phyloP scores from a whole-genome alignment of 1,284 basidiomycete species.

The Macrocystidia cucumis region DNA sequence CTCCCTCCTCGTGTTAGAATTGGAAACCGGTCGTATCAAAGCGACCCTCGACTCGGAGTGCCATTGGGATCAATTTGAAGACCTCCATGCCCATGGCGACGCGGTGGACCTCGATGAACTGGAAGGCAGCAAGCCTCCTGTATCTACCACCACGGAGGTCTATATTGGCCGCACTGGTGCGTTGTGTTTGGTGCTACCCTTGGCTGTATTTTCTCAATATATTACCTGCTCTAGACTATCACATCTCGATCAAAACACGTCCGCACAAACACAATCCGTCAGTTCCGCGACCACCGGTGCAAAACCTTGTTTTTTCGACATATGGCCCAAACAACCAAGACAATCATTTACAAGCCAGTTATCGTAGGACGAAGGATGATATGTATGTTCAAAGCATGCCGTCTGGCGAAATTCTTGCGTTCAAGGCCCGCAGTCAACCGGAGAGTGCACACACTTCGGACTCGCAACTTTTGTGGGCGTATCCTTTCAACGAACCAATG shows the following conservation, averaged over 20 bases:
- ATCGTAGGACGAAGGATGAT: conserved; percentile 66
- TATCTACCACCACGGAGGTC: conserved; percentile 47
- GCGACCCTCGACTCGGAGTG: conserved; percentile 73
- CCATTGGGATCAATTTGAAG: conserved; percentile 64
- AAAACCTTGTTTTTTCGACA: conserved; percentile 74
- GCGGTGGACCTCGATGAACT: conserved; percentile 62
- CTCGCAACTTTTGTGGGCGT: conserved; percentile 48
- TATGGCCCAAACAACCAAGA: conserved; percentile 84
- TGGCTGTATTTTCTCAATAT: too few species aligned
- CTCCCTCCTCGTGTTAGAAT: conserved; percentile 70
- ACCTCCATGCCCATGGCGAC: conserved; percentile 33
- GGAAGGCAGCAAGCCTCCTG: conserved; percentile 44
- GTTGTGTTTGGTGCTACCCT: too few species aligned
- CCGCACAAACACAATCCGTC: conserved; percentile 24
- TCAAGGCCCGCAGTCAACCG: conserved; percentile 34
- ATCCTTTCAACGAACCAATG: conserved; percentile 52
- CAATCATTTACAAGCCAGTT: conserved; percentile 52
- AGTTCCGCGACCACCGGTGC: conserved; percentile 41
- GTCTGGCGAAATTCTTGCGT: conserved; percentile 69
- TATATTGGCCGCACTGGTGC: conserved; percentile 79
- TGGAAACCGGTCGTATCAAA: conserved; percentile 78
- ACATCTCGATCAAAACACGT: conserved; percentile 58
- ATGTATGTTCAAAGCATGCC: conserved; percentile 73
- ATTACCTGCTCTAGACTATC: conserved; percentile 47
- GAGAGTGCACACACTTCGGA: conserved; percentile 15